phyloP scores from a whole-genome alignment of 2,329 filamentous ascomycete species.

The Trichophaea hybrida region DNA sequence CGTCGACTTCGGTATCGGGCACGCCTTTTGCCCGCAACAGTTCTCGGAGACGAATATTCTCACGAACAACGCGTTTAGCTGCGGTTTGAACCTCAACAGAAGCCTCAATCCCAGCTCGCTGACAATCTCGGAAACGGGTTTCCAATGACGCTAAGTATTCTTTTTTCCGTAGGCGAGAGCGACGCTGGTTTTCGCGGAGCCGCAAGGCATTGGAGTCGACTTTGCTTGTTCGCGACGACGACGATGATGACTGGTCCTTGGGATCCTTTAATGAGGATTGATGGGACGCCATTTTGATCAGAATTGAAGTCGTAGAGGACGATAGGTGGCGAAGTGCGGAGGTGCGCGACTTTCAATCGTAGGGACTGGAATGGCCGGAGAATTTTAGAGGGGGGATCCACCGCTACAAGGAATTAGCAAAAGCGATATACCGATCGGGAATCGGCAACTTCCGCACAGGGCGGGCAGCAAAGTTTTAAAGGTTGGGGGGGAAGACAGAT shows the following conservation, averaged over 20 bases:
- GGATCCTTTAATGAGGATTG: too few species aligned
- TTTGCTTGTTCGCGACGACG: background rate
- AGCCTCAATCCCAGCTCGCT: constrained; percentile 51
- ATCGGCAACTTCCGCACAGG: too few species aligned
- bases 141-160: constrained; percentile 60
- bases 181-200: constrained; percentile 62
- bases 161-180: constrained; percentile 58
- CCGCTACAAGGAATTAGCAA: too few species aligned
- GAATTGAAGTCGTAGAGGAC: too few species aligned
- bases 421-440: too few species aligned
- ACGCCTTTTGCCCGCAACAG: constrained; percentile 47
- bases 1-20: constrained; percentile 40
- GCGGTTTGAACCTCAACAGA: constrained; percentile 58
- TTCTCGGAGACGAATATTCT: constrained; percentile 50
- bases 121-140: constrained; percentile 46
- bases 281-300: too few species aligned
- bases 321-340: too few species aligned
- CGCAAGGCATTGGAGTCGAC: constrained; percentile 36
- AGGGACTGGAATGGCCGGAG: too few species aligned
- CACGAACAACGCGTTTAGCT: constrained; percentile 51
- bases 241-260: background rate
- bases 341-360: too few species aligned
- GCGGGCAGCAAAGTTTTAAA: too few species aligned
- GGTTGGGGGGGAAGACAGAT: too few species aligned
- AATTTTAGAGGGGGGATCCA: too few species aligned